A percentile compares a stretch with the other conserved stretches of the same genome.
Conservation (phyloP, 2,329 filamentous ascomycete species). For the Clonostachys sp. region DNA sequence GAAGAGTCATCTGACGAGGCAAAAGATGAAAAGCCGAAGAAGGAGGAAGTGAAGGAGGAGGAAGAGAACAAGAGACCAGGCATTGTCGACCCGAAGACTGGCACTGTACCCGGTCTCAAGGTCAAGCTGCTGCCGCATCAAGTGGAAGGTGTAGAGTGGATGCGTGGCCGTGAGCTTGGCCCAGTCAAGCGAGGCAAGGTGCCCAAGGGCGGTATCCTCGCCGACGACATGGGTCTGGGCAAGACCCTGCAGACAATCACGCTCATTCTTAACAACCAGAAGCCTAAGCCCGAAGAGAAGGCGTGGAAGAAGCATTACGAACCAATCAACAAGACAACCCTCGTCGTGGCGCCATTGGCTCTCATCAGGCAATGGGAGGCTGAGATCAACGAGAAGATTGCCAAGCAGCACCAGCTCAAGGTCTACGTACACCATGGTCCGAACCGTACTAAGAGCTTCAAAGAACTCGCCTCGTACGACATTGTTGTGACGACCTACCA, state of each 20-base stretch:
- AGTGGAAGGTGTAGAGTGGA: constrained; percentile 90
- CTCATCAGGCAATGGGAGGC: constrained; percentile 96
- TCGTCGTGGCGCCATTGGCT: constrained; percentile 89
- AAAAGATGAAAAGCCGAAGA: constrained; percentile 27
- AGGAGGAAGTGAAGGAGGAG: constrained; percentile 9
- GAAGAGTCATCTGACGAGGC: constrained; percentile 29
- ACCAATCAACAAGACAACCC: constrained; percentile 69
- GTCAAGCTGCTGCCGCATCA: constrained; percentile 92
- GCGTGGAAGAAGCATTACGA: constrained; percentile 66
- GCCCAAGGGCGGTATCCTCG: constrained; percentile 89
- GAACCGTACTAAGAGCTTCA: constrained; percentile 72
- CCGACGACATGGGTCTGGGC: constrained; percentile 86
- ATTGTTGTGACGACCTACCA: constrained; percentile 98
- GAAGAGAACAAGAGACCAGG: constrained; percentile 4
- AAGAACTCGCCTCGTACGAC: constrained; percentile 79
- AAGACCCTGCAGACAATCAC: constrained; percentile 95
- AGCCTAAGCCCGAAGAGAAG: constrained; percentile 52
- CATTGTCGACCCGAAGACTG: constrained; percentile 34
- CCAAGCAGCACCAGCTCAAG: constrained; percentile 62
- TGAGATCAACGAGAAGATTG: constrained; percentile 82
- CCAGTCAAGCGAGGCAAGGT: constrained; percentile 75
- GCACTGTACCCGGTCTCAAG: constrained; percentile 69
- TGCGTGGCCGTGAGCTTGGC: constrained; percentile 87
- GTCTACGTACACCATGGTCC: constrained; percentile 91
- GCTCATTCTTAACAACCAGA: constrained; percentile 78